A percentile compares a stretch with the other conserved stretches of the same genome.
Evolutionary conservation across 2,329 filamentous ascomycete genomes (phyloP).

Genomic region (Fusarium tuaranense): DNA sequence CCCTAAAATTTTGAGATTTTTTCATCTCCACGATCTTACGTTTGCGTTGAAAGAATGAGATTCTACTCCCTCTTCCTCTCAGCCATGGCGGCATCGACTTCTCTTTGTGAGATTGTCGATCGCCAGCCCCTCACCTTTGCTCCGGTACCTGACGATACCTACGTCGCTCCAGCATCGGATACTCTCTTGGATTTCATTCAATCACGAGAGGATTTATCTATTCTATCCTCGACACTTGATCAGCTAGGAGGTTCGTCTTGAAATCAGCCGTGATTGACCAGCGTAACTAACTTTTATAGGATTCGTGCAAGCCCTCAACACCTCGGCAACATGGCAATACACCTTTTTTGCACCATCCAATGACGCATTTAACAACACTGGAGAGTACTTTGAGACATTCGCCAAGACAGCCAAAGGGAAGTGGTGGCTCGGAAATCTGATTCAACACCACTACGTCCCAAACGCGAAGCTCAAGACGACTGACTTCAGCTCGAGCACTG

Average conservation of each 20-base stretch:
- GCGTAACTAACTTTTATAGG: background rate
- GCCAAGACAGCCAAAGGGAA: background rate
- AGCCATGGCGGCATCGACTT: background rate
- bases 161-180: background rate
- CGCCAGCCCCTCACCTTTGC: background rate
- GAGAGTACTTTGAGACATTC: background rate
- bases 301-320: background rate
- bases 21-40: background rate
- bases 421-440: constrained; percentile 1
- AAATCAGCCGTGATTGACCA: background rate
- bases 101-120: background rate
- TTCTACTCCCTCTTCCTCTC: background rate
- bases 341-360: constrained; percentile 1
- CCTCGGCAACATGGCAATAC: background rate
- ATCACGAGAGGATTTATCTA: background rate
- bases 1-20: background rate
- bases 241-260: background rate
- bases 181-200: background rate
- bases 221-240: background rate
- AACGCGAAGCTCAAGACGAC: background rate
- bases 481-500: background rate
- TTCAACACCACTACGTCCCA: background rate
- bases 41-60: background rate
- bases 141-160: background rate
- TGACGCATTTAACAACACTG: background rate